These are phyloP conservation scores for Rubia peregrina DNA, from an alignment of 305 asterid genomes.

Conservation along the genomic window DNA sequence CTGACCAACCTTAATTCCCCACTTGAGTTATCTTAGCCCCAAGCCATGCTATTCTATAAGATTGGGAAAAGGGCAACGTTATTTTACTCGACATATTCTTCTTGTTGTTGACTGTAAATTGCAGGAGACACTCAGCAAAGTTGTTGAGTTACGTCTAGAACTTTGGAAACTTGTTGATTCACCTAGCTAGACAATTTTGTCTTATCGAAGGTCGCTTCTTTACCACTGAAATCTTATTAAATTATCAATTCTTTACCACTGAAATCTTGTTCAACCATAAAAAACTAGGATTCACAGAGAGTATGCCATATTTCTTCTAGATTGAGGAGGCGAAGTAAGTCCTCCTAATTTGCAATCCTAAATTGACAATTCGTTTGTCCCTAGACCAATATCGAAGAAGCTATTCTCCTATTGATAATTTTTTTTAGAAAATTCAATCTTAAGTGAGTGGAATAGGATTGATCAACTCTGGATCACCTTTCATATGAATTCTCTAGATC, in stretches of 20 bases:
- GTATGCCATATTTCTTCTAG: conserved; percentile 72
- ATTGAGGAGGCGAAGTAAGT: conserved; percentile 67
- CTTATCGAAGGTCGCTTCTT: conserved; percentile 84
- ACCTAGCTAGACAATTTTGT: conserved; percentile 56
- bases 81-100: too few relatives aligned
- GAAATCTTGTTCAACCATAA: conserved; percentile 73
- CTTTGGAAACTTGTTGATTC: conserved; percentile 75
- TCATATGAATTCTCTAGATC: conserved; percentile 74
- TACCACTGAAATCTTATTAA: conserved; percentile 79
- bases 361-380: conserved; percentile 68
- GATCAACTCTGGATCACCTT: conserved; percentile 77
- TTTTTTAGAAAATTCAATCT: conserved; percentile 60
- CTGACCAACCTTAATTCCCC: too few relatives aligned
- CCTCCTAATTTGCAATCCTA: conserved; percentile 75
- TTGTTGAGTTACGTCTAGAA: conserved; percentile 83
- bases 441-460: conserved; percentile 75
- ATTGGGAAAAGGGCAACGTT: too few relatives aligned
- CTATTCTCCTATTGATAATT: conserved; percentile 74
- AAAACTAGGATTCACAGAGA: conserved; percentile 70
- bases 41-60: too few relatives aligned
- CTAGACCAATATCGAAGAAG: conserved; percentile 81
- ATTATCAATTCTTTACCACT: conserved; percentile 50
- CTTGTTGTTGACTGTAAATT: conserved; percentile 71
- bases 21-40: too few relatives aligned
- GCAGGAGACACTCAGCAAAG: conserved; percentile 79